Evolutionary conservation across 306 rosid genomes (phyloP), one percentile per base, ranked within the genome.

Genomic region (Vicia sativa): DNA sequence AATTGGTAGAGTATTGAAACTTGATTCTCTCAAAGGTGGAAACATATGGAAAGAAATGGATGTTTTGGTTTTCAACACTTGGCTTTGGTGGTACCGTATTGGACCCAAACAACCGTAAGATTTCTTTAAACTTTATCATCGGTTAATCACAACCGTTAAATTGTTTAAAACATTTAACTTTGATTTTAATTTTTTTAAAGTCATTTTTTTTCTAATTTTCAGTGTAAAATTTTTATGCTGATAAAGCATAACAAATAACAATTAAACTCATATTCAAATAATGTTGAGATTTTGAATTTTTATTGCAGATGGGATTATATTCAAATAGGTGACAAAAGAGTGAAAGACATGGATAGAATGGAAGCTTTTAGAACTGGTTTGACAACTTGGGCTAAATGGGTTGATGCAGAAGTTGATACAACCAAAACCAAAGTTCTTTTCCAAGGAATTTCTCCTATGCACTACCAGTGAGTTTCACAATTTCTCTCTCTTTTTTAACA

Each of bases 71-170:
- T 89, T 89, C 79, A 89, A 86, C 69, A 86, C 92, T 34, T 89
- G 96, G 96, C 90, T 82, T 6, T 89, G 96, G 96, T 89, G 96
- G 96, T 80, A 82, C 67, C 87, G 90, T 10, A 81, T 67, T 5
- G 87, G 84, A 68, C 75, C 76, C 4, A 42, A n/a, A 15, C 87
- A 84, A 81, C 91, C 86, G 96, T 89, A 82, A 0, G 78, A 49
- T 25, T 25, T 23, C 26, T 1, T 23, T 23, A 23, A 23, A 23
- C 2, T 23, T 23, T 23, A 23, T n/a, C n/a, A n/a, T n/a, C n/a
- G n/a, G n/a, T n/a, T n/a, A n/a, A n/a, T n/a, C n/a, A n/a, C n/a
- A n/a, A n/a, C n/a, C n/a, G n/a, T n/a, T n/a, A n/a, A n/a, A n/a
- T n/a, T n/a, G n/a, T n/a, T n/a, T n/a, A n/a, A n/a, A n/a, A n/a